These are phyloP conservation scores for Sarocladiaceae sp. DNA, from an alignment of 2,329 filamentous ascomycete genomes.

Conservation along the genomic window DNA sequence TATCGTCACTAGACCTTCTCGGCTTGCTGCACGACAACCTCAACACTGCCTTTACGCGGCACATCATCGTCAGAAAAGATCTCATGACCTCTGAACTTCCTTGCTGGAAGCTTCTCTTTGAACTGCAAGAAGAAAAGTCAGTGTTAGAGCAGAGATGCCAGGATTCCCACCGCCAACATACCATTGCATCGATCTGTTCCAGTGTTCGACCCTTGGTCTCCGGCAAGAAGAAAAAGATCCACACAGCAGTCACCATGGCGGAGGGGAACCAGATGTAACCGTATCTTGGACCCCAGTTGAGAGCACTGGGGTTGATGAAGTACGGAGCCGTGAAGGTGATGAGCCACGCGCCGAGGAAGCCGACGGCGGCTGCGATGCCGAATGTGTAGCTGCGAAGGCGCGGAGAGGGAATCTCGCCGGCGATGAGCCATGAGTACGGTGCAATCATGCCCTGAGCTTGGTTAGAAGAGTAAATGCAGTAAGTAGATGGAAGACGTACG, in stretches of 20 bases:
- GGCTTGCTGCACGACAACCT: conserved; percentile 5
- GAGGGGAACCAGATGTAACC: conserved; percentile 24
- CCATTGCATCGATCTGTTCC: conserved; percentile 42
- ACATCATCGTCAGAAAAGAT: background rate
- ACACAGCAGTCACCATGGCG: conserved; percentile 35
- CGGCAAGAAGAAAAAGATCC: conserved; percentile 45
- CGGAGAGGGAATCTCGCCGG: conserved; percentile 6
- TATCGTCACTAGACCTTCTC: conserved; percentile 4
- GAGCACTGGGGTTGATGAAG: conserved; percentile 25
- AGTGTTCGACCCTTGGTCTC: conserved; percentile 50
- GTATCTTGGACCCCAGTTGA: conserved; percentile 25
- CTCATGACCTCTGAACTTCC: background rate
- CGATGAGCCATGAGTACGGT: conserved; percentile 4
- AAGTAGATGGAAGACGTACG: no score
- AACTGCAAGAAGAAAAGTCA: background rate
- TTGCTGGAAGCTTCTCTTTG: conserved; percentile 1
- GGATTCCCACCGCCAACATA: conserved; percentile 7
- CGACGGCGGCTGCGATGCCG: conserved; percentile 2
- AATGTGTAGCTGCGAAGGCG: conserved; percentile 6
- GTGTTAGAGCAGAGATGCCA: background rate
- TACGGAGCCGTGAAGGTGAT: conserved; percentile 20
- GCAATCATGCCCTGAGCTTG: conserved; percentile 8
- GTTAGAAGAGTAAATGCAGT: no score
- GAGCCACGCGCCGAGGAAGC: conserved; percentile 7
- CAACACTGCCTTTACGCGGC: background rate